These are phyloP conservation scores for Astrephomene gubernaculifera DNA, from an alignment of 139 green algal species.

Conservation along the genomic window DNA sequence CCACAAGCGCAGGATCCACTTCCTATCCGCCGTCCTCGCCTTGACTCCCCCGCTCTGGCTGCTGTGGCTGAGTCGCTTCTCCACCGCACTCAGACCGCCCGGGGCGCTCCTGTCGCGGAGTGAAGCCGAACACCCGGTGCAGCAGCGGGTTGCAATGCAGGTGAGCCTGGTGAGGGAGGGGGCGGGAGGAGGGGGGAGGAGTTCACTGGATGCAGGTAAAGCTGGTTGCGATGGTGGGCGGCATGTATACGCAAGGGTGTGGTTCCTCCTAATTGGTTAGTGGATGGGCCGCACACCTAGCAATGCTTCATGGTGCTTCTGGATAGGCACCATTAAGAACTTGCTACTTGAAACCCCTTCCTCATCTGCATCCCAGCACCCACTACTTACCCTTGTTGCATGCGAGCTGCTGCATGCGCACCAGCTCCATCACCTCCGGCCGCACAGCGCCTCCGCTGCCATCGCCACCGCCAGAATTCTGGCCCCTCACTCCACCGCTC, in stretches of 20 bases:
- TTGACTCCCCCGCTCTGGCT: background rate
- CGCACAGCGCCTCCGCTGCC: background rate
- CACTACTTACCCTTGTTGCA: slow-evolving; percentile 67
- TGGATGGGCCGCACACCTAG: too few relatives aligned
- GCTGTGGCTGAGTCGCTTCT: slow-evolving; percentile 65
- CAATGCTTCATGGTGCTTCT: too few relatives aligned
- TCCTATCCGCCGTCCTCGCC: slow-evolving; percentile 5
- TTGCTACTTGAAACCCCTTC: too few relatives aligned
- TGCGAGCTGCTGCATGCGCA: slow-evolving; percentile 78
- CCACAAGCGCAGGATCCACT: background rate
- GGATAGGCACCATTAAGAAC: too few relatives aligned
- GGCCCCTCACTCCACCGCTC: background rate
- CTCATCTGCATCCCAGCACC: too few relatives aligned
- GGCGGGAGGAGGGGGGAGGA: background rate
- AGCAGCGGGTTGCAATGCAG: slow-evolving; percentile 79
- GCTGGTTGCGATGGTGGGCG: too few relatives aligned
- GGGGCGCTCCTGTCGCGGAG: slow-evolving; percentile 46
- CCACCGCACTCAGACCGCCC: slow-evolving; percentile 59
- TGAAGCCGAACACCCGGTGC: slow-evolving; percentile 79
- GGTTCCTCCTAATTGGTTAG: too few relatives aligned
- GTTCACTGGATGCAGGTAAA: background rate
- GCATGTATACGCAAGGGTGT: too few relatives aligned
- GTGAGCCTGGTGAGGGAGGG: slow-evolving; percentile 55
- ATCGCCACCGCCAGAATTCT: slow-evolving; percentile 8
- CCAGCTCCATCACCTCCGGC: slow-evolving; percentile 39